Base-by-base conservation (phyloP, 768 basidiomycete genomes). In the Clitopilus passeckerianus region DNA sequence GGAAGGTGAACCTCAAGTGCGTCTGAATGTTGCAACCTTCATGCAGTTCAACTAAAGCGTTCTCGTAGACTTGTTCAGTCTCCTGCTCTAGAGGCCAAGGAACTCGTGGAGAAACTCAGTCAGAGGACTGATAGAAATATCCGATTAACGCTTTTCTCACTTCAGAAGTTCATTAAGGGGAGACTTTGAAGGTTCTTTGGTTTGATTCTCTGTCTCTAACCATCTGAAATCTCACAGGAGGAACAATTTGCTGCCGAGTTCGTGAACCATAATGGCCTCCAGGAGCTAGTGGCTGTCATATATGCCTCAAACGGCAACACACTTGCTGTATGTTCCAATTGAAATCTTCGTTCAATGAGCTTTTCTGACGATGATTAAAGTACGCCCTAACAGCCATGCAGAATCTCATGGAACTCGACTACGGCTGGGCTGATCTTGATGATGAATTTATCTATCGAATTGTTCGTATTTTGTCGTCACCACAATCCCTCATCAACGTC, bases 341-440 rank as follows among this genome's bases (percentile, higher is more conserved):
- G 52, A 46, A 7, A 58, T 33, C 41, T 64, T 55, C 10, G 44
- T 35, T 43, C 52, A 53, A 22, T 50, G 9, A 30, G 44, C 34
- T 53, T 53, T 24, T 55, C 53, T 60, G 20, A 59, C 27, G 14
- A 22, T 54, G 50, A 16, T 44, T 63, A 59, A 60, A 94, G 91
- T 95, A 95, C 63, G 91, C 91, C 8, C 78, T 96, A 35, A 84
- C 87, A 4, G 87, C 89, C 2, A 86, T 94, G 83, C 91, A 94
- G 72, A 91, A 91, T 68, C 70, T 95, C 27, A 91, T 95, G 89
- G 91, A 95, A 63, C 76, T 90, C 22, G 87, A 91, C 53, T 86
- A 89, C 61, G 93, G 92, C 50, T 95, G 91, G 91, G 79, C 83
- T 1, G 77, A 75, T n/a, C 80, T 95, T 5, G 84, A 86, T 61